Evolutionary conservation across 805 yeast genomes (phyloP).

Genomic region (Lipomyces sp.): DNA sequence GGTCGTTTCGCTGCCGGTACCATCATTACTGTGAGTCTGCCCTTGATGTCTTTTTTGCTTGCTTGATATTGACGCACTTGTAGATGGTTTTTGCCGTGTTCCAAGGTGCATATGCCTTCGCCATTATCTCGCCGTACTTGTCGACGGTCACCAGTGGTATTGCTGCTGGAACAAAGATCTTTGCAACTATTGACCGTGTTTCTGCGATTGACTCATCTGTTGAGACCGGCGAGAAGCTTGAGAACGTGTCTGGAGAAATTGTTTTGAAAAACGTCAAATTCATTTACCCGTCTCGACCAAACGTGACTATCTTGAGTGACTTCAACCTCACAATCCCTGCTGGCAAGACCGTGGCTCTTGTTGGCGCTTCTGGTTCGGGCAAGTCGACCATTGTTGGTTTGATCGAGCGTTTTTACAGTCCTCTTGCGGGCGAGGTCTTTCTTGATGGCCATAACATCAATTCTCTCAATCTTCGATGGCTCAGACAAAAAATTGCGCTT

Average conservation of each 20-base stretch:
- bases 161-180: conserved; percentile 41
- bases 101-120: conserved; percentile 43
- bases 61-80: conserved; percentile 37
- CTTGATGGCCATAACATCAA: conserved; percentile 81
- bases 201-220: conserved; percentile 39
- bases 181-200: conserved; percentile 43
- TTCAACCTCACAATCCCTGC: conserved; percentile 78
- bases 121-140: conserved; percentile 42
- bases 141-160: conserved; percentile 40
- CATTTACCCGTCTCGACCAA: conserved; percentile 76
- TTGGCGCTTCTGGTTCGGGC: conserved; percentile 94
- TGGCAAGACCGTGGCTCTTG: conserved; percentile 88
- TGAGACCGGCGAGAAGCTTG: conserved; percentile 30
- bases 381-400: conserved; percentile 84
- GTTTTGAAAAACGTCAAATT: conserved; percentile 78
- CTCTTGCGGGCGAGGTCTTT: conserved; percentile 64
- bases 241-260: conserved; percentile 56
- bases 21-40: conserved; percentile 20
- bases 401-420: conserved; percentile 86
- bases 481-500: conserved; percentile 75
- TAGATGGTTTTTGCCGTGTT: conserved; percentile 41
- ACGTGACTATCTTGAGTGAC: conserved; percentile 74
- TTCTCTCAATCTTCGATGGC: conserved; percentile 68
- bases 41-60: not conserved
- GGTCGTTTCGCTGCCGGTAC: conserved; percentile 23